Conservation (phyloP, 225 moss, liverwort and hornwort genomes). For the Sphagnum contortum region DNA sequence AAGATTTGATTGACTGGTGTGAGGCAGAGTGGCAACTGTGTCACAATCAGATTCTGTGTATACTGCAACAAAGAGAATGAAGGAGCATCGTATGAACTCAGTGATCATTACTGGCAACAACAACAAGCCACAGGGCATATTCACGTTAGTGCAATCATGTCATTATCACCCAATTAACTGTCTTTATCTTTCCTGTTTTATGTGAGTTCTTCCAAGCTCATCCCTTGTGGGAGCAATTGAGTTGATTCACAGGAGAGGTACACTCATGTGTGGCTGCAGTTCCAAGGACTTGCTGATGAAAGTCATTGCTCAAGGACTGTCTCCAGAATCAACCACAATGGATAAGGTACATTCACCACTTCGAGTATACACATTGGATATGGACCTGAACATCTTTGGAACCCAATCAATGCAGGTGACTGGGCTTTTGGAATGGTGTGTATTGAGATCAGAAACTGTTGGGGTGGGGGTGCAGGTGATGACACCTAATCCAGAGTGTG, state of each 20-base stretch:
- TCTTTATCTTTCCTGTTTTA: too few species aligned
- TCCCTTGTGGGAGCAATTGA: too few species aligned
- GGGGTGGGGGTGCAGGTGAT: constrained; percentile 57
- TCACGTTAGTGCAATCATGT: constrained; percentile 47
- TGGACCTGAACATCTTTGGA: too few species aligned
- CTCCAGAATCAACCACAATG: constrained; percentile 85
- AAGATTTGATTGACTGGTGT: background rate
- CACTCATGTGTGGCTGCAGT: constrained; percentile 23
- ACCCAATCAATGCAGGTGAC: too few species aligned
- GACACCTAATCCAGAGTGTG: constrained; percentile 99
- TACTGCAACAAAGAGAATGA: constrained; percentile 90
- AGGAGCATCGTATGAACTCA: constrained; percentile 84
- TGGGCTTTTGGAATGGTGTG: too few species aligned
- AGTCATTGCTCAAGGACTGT: constrained; percentile 86
- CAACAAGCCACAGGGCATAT: constrained; percentile 97
- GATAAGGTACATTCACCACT: constrained; percentile 57
- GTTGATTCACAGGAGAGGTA: too few species aligned
- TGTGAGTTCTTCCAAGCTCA: too few species aligned
- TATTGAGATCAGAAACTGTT: too few species aligned
- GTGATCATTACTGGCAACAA: constrained; percentile 63
- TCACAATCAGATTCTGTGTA: constrained; percentile 80
- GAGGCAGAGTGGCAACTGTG: constrained; percentile 70
- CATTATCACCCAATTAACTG: too few species aligned
- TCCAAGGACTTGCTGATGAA: constrained; percentile 98
- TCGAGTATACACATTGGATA: too few species aligned